phyloP scores from a whole-genome alignment of 2,329 filamentous ascomycete genomes.

The Aspergillus tubingensis region DNA sequence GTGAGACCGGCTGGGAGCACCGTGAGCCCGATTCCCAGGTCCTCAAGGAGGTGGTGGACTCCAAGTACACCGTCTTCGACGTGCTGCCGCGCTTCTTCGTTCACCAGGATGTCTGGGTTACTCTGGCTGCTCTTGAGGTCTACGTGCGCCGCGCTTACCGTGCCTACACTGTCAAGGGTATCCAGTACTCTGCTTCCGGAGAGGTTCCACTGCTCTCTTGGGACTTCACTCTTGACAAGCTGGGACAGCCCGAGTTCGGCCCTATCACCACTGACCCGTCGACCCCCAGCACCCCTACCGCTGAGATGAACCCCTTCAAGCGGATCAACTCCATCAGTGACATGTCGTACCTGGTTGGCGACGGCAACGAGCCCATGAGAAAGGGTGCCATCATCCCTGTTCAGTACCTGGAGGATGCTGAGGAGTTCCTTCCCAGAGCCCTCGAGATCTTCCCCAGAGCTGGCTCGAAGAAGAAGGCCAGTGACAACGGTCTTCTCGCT shows the following conservation, averaged over 20 bases:
- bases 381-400: constrained; percentile 95
- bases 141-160: constrained; percentile 96
- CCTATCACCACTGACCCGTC: constrained; percentile 77
- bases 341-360: constrained; percentile 81
- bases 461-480: constrained; percentile 58
- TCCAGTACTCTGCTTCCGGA: constrained; percentile 78
- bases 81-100: constrained; percentile 94
- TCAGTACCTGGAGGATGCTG: constrained; percentile 89
- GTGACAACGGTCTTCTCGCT: constrained; percentile 63
- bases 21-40: constrained; percentile 85
- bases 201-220: constrained; percentile 78
- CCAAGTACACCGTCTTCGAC: constrained; percentile 97
- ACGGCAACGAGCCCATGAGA: constrained; percentile 71
- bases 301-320: constrained; percentile 67
- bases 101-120: constrained; percentile 91
- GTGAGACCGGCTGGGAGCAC: constrained; percentile 96
- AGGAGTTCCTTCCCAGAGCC: constrained; percentile 81
- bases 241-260: constrained; percentile 87
- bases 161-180: constrained; percentile 85
- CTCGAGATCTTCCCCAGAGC: constrained; percentile 75
- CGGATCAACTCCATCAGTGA: constrained; percentile 94
- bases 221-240: constrained; percentile 94
- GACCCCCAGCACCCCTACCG: constrained; percentile 73
- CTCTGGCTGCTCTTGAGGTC: constrained; percentile 88
- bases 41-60: constrained; percentile 97